Base-by-base conservation (phyloP, 257 asterid species). In the Salvia splendens region DNA sequence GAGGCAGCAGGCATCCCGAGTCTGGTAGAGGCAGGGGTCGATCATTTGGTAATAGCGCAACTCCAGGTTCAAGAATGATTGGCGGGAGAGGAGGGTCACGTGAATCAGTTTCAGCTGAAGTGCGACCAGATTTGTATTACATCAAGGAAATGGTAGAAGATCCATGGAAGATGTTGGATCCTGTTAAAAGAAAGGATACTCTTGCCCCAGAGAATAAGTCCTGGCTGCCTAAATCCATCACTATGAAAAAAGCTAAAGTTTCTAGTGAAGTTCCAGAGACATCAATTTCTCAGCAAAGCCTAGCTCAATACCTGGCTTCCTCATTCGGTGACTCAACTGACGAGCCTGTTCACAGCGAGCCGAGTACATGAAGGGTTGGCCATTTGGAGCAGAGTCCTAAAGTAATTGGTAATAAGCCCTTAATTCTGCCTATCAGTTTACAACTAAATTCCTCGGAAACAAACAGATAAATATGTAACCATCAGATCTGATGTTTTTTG, bases 301-400 rank as follows among this genome's bases (percentile, higher is more conserved):
- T 87, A 30, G 96, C 96, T 16, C 94, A 85, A 67, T 87, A 81
- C 74, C 85, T 92, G 36, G 93, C 97, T 41, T 83, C 87, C 65
- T 69, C 96, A 0, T 80, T 87, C 67, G 70, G 59, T 47, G 95
- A 83, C 72, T 74, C 83, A 11, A 76, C 64, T 35, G 20, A 67
- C 52, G 76, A 65, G 73, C 35, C 74, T 52, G 73, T 57, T 35
- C 78, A 72, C 42, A 67, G 64, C 12, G 53, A 74, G 14, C 64
- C 62, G 11, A 46, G 72, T 53, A 52, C 74, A 10, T 80, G 73
- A 78, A 56, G 65, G 61, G 7, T 20, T 5, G 30, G 30, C 30
- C 17, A 42, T 41, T 61, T 17, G 33, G 20, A 20, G 55, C 64
- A 11, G 57, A 17, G 57, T 43, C 49, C 9, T n/a, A 9, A 4